Evolutionary conservation across 75 land plant species (phyloP).

Genomic region (Isoetes taiwanensis): DNA sequence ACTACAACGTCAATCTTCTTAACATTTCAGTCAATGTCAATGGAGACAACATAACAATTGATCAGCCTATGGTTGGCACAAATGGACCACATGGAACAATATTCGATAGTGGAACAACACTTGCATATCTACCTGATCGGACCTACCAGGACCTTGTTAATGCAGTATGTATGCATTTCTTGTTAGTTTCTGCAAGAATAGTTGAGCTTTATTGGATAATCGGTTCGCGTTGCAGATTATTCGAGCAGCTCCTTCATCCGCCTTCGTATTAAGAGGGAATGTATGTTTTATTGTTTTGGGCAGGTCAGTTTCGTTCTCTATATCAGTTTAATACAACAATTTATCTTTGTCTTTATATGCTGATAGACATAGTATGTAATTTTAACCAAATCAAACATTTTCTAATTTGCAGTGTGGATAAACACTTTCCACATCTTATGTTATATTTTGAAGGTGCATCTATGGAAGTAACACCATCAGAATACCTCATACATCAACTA

Average conservation of each 20-base stretch:
- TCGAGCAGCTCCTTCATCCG: neutral
- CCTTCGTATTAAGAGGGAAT: neutral
- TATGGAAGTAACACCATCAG: neutral
- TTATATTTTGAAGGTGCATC: slow-evolving; percentile 4
- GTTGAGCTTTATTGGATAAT: neutral
- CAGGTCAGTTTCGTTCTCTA: neutral
- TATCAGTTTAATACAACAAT: neutral
- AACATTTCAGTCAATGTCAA: neutral
- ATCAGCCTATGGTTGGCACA: neutral
- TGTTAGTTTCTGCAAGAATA: neutral
- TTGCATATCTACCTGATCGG: neutral
- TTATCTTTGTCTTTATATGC: too few species aligned
- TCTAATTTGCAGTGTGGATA: neutral
- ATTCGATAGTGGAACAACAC: slow-evolving; percentile 1
- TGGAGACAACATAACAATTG: neutral
- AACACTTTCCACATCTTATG: neutral
- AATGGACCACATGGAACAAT: slow-evolving; percentile 17
- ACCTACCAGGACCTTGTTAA: slow-evolving; percentile 24
- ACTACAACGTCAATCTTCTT: neutral
- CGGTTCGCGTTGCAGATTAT: neutral
- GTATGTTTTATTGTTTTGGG: neutral
- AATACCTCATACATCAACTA: neutral
- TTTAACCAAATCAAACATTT: neutral
- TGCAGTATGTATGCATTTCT: slow-evolving; percentile 23
- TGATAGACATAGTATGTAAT: too few species aligned